phyloP scores from a whole-genome alignment of 2,329 filamentous ascomycete genomes.

The Dactylellina sp. region DNA sequence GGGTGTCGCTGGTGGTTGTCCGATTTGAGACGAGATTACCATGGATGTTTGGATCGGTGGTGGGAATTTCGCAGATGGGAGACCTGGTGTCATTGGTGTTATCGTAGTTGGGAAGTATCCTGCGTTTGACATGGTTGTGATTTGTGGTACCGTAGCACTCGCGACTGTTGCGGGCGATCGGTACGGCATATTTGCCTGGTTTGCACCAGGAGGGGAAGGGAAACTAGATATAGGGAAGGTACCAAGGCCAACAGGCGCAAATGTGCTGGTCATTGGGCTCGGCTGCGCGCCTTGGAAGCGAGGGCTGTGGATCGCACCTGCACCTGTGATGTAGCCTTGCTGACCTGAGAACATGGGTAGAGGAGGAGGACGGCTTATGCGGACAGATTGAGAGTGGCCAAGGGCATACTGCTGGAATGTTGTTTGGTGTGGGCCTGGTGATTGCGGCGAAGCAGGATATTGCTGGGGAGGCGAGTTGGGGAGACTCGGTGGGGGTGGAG shows the following conservation, averaged over 20 bases:
- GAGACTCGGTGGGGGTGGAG: slow-evolving; percentile 23
- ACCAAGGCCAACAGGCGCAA: slow-evolving; percentile 21
- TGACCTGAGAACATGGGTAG: slow-evolving; percentile 42
- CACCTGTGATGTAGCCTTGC: slow-evolving; percentile 12
- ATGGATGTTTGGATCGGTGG: slow-evolving; percentile 51
- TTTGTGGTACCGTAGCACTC: slow-evolving; percentile 31
- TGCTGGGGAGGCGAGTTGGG: slow-evolving; percentile 51
- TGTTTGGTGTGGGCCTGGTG: slow-evolving; percentile 45
- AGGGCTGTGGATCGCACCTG: slow-evolving; percentile 41
- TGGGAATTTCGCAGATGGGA: slow-evolving; percentile 48
- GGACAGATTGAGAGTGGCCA: slow-evolving; percentile 40
- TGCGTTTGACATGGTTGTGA: slow-evolving; percentile 33
- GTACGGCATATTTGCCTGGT: slow-evolving; percentile 16
- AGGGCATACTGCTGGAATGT: slow-evolving; percentile 31
- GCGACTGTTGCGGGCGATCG: slow-evolving; percentile 43
- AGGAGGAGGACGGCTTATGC: slow-evolving; percentile 43
- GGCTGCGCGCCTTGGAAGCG: slow-evolving; percentile 37
- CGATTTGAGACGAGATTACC: slow-evolving; percentile 12
- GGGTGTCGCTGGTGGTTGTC: slow-evolving; percentile 35
- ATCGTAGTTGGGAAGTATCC: slow-evolving; percentile 38
- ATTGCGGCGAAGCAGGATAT: slow-evolving; percentile 46
- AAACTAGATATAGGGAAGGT: slow-evolving; percentile 34
- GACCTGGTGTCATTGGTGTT: slow-evolving; percentile 52
- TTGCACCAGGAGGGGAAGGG: slow-evolving; percentile 34
- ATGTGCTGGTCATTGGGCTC: slow-evolving; percentile 45